phyloP scores from a whole-genome alignment of 2,329 filamentous ascomycete genomes.

The Aspergillus sp. region DNA sequence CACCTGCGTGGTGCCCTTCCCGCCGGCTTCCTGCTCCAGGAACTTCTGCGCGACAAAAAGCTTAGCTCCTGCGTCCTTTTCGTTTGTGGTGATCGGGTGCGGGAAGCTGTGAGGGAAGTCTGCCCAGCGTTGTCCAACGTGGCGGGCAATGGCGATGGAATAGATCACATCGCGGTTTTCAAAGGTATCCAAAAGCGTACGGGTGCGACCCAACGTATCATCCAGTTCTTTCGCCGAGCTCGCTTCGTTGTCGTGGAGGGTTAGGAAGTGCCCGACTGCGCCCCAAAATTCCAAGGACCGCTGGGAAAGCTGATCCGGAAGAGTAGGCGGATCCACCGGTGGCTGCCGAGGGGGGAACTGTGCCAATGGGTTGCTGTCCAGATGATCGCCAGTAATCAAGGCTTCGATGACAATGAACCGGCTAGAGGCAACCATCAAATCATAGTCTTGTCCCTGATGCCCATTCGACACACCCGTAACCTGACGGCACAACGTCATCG shows the following conservation, averaged over 20 bases:
- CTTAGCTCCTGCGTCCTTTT: constrained; percentile 57
- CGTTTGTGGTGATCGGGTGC: constrained; percentile 51
- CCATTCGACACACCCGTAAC: constrained; percentile 26
- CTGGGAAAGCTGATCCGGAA: constrained; percentile 45
- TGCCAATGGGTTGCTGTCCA: constrained; percentile 44
- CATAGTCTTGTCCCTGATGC: constrained; percentile 41
- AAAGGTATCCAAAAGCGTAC: constrained; percentile 63
- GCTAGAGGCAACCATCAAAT: constrained; percentile 55
- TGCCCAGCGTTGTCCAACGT: constrained; percentile 58
- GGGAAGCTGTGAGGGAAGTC: constrained; percentile 49
- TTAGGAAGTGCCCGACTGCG: constrained; percentile 62
- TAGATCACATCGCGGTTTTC: constrained; percentile 89
- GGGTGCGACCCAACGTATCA: constrained; percentile 54
- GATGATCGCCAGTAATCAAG: constrained; percentile 61
- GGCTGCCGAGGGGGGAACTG: constrained; percentile 32
- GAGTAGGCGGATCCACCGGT: constrained; percentile 24
- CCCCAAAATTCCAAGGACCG: constrained; percentile 77
- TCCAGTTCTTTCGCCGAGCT: constrained; percentile 51
- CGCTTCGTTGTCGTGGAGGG: constrained; percentile 52
- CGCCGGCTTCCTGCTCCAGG: constrained; percentile 54
- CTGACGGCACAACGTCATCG: constrained; percentile 46
- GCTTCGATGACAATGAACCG: constrained; percentile 68
- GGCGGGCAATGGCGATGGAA: constrained; percentile 70
- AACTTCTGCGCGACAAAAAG: constrained; percentile 62
- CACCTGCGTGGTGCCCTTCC: constrained; percentile 65